Conservation (phyloP, 257 asterid species). For the Osmanthus fragrans region DNA sequence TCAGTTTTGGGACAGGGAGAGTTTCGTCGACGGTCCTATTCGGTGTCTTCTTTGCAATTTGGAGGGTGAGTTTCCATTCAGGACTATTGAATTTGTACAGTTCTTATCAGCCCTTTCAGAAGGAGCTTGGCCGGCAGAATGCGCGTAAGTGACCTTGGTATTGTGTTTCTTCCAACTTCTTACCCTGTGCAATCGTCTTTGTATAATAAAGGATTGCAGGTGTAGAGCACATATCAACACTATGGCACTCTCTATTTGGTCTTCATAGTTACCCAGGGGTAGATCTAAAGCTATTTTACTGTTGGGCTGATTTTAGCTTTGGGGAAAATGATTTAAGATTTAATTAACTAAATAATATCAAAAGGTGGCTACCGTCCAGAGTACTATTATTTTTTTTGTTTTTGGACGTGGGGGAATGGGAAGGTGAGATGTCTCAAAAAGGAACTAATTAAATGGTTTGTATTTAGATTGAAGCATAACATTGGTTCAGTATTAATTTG, state of each 20-base stretch:
- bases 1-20: slow-evolving; percentile 94
- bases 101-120: slow-evolving; percentile 80
- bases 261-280: background rate
- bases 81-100: slow-evolving; percentile 62
- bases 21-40: slow-evolving; percentile 89
- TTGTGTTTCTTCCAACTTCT: background rate
- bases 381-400: background rate
- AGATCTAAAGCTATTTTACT: background rate
- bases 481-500: background rate
- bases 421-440: background rate
- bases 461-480: background rate
- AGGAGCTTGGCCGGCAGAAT: slow-evolving; percentile 94
- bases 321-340: background rate
- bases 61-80: slow-evolving; percentile 88
- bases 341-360: background rate
- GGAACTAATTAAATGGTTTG: background rate
- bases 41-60: slow-evolving; percentile 85
- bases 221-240: slow-evolving; percentile 3
- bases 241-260: background rate
- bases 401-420: background rate
- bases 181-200: background rate
- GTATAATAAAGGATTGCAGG: background rate
- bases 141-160: slow-evolving; percentile 73
- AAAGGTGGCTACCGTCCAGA: background rate
- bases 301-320: slow-evolving; percentile 8